Evolutionary conservation across 331 rosid genomes (phyloP), one percentile per base, ranked within the genome.

Genomic region (Quercus phellos): DNA sequence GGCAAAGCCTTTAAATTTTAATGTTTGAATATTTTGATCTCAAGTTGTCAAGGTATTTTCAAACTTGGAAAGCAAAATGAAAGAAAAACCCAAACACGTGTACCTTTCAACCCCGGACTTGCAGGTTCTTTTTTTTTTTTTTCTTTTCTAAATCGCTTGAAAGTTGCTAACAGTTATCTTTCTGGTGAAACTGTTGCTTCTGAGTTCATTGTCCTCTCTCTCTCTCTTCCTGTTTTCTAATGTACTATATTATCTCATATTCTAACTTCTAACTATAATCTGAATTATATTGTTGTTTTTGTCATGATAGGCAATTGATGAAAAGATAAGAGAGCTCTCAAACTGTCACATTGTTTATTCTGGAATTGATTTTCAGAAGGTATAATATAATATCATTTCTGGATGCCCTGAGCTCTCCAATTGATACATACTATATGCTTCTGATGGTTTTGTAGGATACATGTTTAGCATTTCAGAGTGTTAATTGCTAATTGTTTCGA

Each of bases 291-390:
- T 78, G 22, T 66, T 77, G 74, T 70, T 75, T 76, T 80, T 54
- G 53, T 70, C 51, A 72, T 74, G 76, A 75, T 81, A 95, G 99
- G 99, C 99, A 14, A 95, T 95, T 75, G 99, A 95, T 77, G 99
- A 95, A 82, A 91, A 91, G 86, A 95, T 95, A 79, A 87, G 92
- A 81, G 99, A 91, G 87, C 90, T 95, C 85, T 95, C 99, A 16
- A 95, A 92, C 86, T 95, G 99, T 83, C 99, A 95, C 86, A 84
- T 86, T 73, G 98, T 95, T 73, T 89, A 95, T 86, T 0, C 90
- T 50, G 98, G 98, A 70, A 83, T 90, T 64, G 94, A 91, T 78
- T 90, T 91, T 84, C 90, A 91, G 77, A 95, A 93, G 99, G 98
- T 91, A 86, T 38, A 21, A 84, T 38, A 26, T 72, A 55, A 55